Evolutionary conservation across 2,329 filamentous ascomycete species (phyloP).

Genomic region (Fusarium foetens): DNA sequence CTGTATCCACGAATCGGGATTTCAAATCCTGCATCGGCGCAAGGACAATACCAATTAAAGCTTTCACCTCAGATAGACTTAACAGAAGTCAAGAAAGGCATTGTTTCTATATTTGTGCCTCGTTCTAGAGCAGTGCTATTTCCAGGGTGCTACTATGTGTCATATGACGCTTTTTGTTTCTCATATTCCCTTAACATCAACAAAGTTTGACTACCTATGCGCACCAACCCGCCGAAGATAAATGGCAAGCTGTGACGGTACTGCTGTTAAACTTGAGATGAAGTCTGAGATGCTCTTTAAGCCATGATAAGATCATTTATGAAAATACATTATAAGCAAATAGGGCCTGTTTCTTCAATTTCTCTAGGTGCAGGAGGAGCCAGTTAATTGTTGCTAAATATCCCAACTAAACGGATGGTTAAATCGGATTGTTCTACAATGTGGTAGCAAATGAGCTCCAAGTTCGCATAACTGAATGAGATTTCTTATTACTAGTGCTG

Average conservation of each 20-base stretch:
- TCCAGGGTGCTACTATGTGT: neutral
- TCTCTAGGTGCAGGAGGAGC: neutral
- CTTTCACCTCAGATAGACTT: neutral
- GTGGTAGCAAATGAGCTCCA: neutral
- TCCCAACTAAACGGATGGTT: neutral
- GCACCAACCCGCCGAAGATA: neutral
- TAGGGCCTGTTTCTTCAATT: neutral
- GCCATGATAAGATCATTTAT: neutral
- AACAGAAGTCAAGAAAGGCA: neutral
- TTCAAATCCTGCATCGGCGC: neutral
- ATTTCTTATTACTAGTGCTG: neutral
- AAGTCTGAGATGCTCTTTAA: neutral
- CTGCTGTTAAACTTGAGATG: no score
- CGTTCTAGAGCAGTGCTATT: neutral
- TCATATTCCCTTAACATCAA: neutral
- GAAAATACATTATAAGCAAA: neutral
- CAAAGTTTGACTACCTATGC: neutral
- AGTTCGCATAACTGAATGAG: neutral
- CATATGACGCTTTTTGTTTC: neutral
- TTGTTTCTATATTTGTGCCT: neutral
- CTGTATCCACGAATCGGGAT: neutral
- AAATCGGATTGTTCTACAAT: neutral
- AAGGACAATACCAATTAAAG: neutral
- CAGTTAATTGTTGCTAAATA: neutral
- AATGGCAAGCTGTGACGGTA: neutral